phyloP scores from a whole-genome alignment of 305 asterid genomes.

The Rubia peregrina region DNA sequence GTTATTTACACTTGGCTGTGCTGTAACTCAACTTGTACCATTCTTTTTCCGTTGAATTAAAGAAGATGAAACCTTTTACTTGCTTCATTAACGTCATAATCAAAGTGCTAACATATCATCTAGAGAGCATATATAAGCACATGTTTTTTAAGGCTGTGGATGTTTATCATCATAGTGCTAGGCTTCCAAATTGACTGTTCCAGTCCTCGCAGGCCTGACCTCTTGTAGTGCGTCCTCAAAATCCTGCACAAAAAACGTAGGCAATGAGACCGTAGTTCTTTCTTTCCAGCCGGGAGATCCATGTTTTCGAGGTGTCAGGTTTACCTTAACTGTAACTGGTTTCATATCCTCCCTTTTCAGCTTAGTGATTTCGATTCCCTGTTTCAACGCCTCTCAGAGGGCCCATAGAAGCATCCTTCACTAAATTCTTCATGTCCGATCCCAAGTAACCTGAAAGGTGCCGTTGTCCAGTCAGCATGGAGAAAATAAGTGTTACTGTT shows the following conservation, averaged over 20 bases:
- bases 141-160: not conserved
- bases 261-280: not conserved
- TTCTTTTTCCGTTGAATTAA: not conserved
- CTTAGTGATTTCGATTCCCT: constrained; percentile 73
- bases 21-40: not conserved
- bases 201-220: constrained; percentile 89
- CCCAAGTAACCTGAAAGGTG: constrained; percentile 76
- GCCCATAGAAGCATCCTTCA: constrained; percentile 99
- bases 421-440: constrained; percentile 96
- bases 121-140: too few species aligned
- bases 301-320: not conserved
- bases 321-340: constrained; percentile 69
- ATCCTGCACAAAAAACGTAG: constrained; percentile 44
- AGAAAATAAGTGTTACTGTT: constrained; percentile 3
- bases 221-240: constrained; percentile 81
- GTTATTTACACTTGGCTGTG: not conserved
- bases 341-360: constrained; percentile 88
- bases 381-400: constrained; percentile 85
- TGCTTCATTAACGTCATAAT: too few species aligned
- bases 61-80: too few species aligned
- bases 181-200: constrained; percentile 91
- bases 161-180: constrained; percentile 30
- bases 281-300: not conserved
- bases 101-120: too few species aligned
- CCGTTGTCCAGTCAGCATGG: not conserved